phyloP scores from a whole-genome alignment of 2,329 filamentous ascomycete genomes.

The Hortaea werneckii region DNA sequence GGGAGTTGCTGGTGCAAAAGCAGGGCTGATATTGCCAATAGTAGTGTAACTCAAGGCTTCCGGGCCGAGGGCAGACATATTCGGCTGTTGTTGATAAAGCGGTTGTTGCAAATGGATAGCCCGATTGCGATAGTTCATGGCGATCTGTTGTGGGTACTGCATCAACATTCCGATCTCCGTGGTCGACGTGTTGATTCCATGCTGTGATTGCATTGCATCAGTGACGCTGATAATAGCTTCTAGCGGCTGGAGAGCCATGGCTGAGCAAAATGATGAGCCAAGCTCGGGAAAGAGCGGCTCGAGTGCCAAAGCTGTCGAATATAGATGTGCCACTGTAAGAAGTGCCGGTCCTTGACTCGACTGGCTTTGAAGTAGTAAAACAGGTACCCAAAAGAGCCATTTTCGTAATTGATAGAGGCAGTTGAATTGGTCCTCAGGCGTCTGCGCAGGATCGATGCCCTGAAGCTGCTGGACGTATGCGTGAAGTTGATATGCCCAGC shows the following conservation, averaged over 20 bases:
- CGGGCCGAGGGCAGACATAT: constrained; percentile 11
- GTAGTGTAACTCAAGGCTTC: constrained; percentile 18
- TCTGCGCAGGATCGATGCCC: constrained; percentile 31
- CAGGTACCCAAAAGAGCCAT: constrained; percentile 94
- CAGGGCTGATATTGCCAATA: constrained; percentile 39
- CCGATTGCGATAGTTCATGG: constrained; percentile 30
- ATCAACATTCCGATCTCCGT: constrained; percentile 37
- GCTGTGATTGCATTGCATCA: constrained; percentile 48
- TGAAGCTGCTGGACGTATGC: constrained; percentile 38
- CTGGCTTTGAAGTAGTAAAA: constrained; percentile 68
- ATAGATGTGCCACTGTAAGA: constrained; percentile 81
- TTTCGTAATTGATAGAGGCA: constrained; percentile 78
- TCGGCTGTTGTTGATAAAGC: constrained; percentile 4
- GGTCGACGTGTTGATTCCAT: constrained; percentile 30
- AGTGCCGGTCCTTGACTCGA: constrained; percentile 67
- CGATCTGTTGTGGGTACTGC: constrained; percentile 36
- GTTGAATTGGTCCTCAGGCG: constrained; percentile 75
- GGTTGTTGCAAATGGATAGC: constrained; percentile 11
- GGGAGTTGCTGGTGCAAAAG: constrained; percentile 38
- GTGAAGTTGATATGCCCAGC: constrained; percentile 40
- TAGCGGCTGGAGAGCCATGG: constrained; percentile 65
- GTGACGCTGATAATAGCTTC: constrained; percentile 77
- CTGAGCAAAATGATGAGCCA: constrained; percentile 65
- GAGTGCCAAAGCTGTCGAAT: constrained; percentile 75
- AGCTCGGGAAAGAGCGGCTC: constrained; percentile 89